phyloP scores from a whole-genome alignment of 129 eudicot genomes.

The Tagetes erecta region DNA sequence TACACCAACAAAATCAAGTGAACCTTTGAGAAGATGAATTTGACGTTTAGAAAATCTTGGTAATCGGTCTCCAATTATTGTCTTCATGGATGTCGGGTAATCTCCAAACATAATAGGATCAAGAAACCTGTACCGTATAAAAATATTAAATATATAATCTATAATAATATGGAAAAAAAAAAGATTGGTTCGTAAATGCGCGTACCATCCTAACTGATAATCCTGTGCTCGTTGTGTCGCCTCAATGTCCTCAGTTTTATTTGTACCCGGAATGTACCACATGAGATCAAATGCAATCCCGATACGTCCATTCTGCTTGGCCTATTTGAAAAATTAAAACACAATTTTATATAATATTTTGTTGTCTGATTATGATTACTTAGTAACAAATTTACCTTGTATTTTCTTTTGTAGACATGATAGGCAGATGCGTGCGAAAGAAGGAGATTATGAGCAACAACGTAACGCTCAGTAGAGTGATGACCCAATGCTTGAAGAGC shows the following conservation, averaged over 20 bases:
- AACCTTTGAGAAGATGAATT: conserved; percentile 69
- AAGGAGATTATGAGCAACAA: conserved; percentile 73
- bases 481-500: conserved; percentile 86
- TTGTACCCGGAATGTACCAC: conserved; percentile 74
- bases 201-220: conserved; percentile 68
- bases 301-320: conserved; percentile 60
- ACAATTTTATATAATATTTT: neutral
- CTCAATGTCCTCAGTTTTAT: conserved; percentile 58
- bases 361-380: no score
- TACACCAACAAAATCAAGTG: conserved; percentile 83
- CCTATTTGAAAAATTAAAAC: conserved; percentile 31
- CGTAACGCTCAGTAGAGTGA: conserved; percentile 92
- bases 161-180: no score
- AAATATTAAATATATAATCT: no score
- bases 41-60: conserved; percentile 68
- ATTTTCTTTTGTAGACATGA: conserved; percentile 61
- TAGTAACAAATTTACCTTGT: conserved; percentile 45
- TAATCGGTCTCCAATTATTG: conserved; percentile 64
- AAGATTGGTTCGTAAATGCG: neutral
- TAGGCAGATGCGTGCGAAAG: conserved; percentile 75
- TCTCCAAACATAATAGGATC: conserved; percentile 81
- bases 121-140: conserved; percentile 36
- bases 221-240: conserved; percentile 76
- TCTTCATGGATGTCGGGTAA: conserved; percentile 82
- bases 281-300: conserved; percentile 72